phyloP scores from a whole-genome alignment of 208 protist genomes.

The Acanthamoeba triangularis region DNA sequence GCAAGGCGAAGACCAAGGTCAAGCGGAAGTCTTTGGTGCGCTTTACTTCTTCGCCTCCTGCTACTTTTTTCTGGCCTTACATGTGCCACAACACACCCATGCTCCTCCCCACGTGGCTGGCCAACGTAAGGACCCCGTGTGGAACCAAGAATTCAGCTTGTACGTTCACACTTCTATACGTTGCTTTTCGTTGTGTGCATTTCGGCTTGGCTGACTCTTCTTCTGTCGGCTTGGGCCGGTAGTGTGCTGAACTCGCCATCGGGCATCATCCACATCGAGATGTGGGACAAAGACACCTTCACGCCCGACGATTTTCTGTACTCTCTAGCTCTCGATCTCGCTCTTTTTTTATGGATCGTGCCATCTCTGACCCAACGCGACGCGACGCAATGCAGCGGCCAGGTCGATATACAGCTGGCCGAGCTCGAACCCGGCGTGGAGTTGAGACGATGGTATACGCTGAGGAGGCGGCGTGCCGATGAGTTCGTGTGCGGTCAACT shows the following conservation, averaged over 20 bases:
- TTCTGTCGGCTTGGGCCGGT: too few species aligned
- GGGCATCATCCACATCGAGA: conserved; percentile 37
- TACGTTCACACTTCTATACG: neutral
- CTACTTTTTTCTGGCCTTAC: neutral
- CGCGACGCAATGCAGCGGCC: neutral
- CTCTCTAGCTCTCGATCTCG: neutral
- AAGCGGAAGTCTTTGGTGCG: neutral
- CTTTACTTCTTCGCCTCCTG: neutral
- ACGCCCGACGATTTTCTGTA: conserved; percentile 66
- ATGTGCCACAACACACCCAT: neutral
- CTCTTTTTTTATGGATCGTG: neutral
- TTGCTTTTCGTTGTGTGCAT: neutral
- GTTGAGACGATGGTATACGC: conserved; percentile 1
- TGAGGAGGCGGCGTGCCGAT: neutral
- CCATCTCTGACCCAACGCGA: neutral
- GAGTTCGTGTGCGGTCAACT: conserved; percentile 58
- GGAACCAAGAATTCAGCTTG: conserved; percentile 58
- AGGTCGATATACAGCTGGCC: conserved; percentile 29
- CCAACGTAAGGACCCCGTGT: neutral
- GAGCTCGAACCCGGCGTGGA: conserved; percentile 14
- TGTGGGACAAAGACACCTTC: conserved; percentile 66
- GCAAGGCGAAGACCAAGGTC: conserved; percentile 54
- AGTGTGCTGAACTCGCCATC: conserved; percentile 32
- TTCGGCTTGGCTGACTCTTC: neutral
- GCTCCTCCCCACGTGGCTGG: too few species aligned